These are phyloP conservation scores for Penicillium capsulatum DNA, from an alignment of 2,329 filamentous ascomycete genomes.

Conservation along the genomic window DNA sequence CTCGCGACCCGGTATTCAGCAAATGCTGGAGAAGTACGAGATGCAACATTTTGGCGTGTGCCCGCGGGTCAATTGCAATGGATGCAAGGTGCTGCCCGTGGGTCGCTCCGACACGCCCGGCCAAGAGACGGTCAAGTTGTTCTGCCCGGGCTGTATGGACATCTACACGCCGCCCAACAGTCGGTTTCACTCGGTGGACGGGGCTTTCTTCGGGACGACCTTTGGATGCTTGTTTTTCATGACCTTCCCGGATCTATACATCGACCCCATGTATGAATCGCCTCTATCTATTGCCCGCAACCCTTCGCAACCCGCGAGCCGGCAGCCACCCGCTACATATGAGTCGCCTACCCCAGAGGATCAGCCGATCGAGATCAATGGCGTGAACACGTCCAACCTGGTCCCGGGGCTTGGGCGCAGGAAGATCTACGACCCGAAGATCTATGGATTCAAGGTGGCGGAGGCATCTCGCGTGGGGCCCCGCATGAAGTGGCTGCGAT, in stretches of 20 bases:
- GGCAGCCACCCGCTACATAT: constrained; percentile 22
- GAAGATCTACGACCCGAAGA: constrained; percentile 88
- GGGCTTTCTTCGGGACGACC: constrained; percentile 95
- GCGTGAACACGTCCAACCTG: constrained; percentile 79
- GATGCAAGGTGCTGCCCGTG: constrained; percentile 84
- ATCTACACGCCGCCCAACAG: constrained; percentile 97
- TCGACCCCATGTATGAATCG: constrained; percentile 59
- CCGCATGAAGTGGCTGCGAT: constrained; percentile 93
- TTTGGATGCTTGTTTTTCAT: constrained; percentile 97
- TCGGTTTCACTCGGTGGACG: constrained; percentile 93
- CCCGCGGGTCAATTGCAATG: constrained; percentile 88
- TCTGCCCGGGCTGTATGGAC: constrained; percentile 93
- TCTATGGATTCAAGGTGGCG: constrained; percentile 94
- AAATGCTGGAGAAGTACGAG: constrained; percentile 99
- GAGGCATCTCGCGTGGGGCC: constrained; percentile 86
- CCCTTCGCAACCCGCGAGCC: constrained; percentile 20
- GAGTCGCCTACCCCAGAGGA: constrained; percentile 36
- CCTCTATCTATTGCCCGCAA: constrained; percentile 26
- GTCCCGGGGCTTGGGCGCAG: constrained; percentile 77
- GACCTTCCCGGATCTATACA: constrained; percentile 93
- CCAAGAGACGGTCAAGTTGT: constrained; percentile 96
- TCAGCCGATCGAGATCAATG: constrained; percentile 66
- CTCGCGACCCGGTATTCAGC: constrained; percentile 90
- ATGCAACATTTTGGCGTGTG: constrained; percentile 93
- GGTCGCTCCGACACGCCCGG: constrained; percentile 92